A percentile compares a stretch with the other conserved stretches of the same genome.
phyloP scores from a whole-genome alignment of 129 eudicot species.

The Helianthus tuberosus region DNA sequence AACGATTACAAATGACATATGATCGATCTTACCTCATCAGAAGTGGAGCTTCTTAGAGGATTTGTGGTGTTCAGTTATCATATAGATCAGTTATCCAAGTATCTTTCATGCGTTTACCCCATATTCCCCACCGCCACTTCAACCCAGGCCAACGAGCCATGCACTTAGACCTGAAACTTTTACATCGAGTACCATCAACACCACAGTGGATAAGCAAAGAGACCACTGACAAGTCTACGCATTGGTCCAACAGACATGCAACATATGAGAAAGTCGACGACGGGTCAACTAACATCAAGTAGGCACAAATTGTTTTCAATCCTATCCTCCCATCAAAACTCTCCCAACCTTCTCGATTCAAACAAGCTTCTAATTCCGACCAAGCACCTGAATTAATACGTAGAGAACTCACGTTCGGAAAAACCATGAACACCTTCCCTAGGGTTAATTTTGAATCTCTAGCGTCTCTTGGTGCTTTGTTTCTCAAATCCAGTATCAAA shows the following conservation, averaged over 20 bases:
- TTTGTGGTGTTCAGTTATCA: not conserved
- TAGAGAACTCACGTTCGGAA: not conserved
- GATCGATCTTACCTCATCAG: constrained; percentile 8
- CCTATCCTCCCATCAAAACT: constrained; percentile 37
- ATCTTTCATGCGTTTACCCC: constrained; percentile 53
- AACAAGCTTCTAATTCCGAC: too few species aligned
- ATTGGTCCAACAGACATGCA: constrained; percentile 44
- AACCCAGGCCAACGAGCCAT: constrained; percentile 36
- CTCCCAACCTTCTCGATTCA: too few species aligned
- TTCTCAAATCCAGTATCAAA: constrained; percentile 27
- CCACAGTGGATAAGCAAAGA: constrained; percentile 46
- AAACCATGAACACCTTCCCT: constrained; percentile 31
- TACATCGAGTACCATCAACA: constrained; percentile 26
- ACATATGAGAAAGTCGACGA: constrained; percentile 32
- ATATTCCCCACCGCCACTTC: constrained; percentile 62
- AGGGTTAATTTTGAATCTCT: constrained; percentile 36
- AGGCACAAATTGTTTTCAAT: constrained; percentile 44
- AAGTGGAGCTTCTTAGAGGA: not conserved
- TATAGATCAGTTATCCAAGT: constrained; percentile 26
- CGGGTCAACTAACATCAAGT: constrained; percentile 34
- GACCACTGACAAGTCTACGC: constrained; percentile 37
- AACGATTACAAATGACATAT: not conserved
- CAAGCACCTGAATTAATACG: not conserved
- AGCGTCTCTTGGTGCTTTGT: constrained; percentile 15
- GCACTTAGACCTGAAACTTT: constrained; percentile 45